Conservation (phyloP, 2,329 filamentous ascomycete genomes). For the Beauveria brongniartii region DNA sequence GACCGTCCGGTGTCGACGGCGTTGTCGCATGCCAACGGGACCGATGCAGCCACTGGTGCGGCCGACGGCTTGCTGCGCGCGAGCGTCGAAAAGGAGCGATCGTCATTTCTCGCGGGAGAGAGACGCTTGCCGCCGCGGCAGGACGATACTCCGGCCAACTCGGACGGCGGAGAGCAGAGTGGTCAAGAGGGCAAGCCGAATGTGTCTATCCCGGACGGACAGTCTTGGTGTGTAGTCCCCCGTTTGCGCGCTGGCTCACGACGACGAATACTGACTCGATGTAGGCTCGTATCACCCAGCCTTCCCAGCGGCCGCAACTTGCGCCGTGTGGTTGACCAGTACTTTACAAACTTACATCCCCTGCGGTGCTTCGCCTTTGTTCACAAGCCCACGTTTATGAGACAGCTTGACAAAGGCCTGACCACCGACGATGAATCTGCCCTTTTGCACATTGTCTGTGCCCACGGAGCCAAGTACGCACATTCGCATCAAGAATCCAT, state of each 20-base stretch:
- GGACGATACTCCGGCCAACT: conserved; percentile 4
- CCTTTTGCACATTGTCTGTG: conserved; percentile 29
- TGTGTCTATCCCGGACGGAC: conserved; percentile 8
- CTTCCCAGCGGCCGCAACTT: conserved; percentile 27
- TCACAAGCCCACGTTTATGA: conserved; percentile 31
- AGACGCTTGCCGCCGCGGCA: conserved; percentile 8
- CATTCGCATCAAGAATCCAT: neutral
- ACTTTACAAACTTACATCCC: conserved; percentile 33
- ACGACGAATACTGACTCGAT: neutral
- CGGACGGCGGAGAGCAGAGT: conserved; percentile 1
- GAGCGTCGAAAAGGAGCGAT: conserved; percentile 8
- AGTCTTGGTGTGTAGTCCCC: conserved; percentile 13
- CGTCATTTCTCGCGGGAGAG: conserved; percentile 1
- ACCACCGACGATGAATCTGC: conserved; percentile 28
- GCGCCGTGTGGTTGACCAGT: conserved; percentile 29
- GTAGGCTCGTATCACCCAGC: conserved; percentile 26
- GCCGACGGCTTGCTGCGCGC: neutral
- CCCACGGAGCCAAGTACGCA: conserved; percentile 30
- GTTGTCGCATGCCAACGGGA: conserved; percentile 2
- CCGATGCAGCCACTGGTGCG: conserved; percentile 7
- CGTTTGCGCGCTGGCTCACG: neutral
- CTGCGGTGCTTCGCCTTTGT: conserved; percentile 33
- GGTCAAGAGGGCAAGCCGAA: neutral
- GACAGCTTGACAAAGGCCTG: conserved; percentile 29
- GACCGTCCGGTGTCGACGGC: conserved; percentile 15